Base-by-base conservation (phyloP, 129 eudicot genomes). In the Centella asiatica region DNA sequence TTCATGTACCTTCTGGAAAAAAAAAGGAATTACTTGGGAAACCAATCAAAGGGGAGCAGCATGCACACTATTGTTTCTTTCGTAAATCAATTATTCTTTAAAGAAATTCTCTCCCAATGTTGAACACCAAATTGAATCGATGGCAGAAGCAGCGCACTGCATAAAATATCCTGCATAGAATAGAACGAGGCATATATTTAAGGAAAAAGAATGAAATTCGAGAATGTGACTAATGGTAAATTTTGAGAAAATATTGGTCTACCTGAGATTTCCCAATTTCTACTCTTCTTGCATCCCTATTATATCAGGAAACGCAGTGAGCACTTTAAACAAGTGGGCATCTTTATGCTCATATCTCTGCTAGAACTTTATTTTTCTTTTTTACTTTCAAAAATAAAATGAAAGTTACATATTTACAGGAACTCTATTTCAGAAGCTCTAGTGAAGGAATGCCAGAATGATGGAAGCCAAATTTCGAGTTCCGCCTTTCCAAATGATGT, bases 1-100 rank as follows among this genome's bases (percentile, higher is more conserved):
- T 34, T 44, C 44, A 54, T 70, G 58, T 34, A 80, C 81, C 85
- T 76, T 68, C 39, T 19, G 23, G 46, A 55, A n/a, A n/a, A n/a
- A n/a, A n/a, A n/a, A n/a, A 58, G 33, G 52, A 56, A 36, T 22
- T 63, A 13, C 27, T 13, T 29, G 20, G 57, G 51, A 8, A 64
- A 42, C 51, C 66, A 32, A 45, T 57, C 36, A 71, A 64, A 4
- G 42, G 66, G 40, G 28, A 50, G 54, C 51, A 52, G 58, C 24
- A 58, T 67, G 64, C 48, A 56, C 39, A 10, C 17, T 44, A n/a
- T 33, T 26, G n/a, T 24, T 19, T 48, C 58, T 17, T 57, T 19
- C 33, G 73, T 48, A 69, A 26, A 26, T 26, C 15, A 17, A 25
- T 66, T 20, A 15, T 24, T 55, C 45, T 56, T 33, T 18, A 32